Evolutionary conservation across 1,139 yeast genomes (phyloP), one percentile per base, ranked within the genome.

Genomic region (Yamadazyma triangularis): DNA sequence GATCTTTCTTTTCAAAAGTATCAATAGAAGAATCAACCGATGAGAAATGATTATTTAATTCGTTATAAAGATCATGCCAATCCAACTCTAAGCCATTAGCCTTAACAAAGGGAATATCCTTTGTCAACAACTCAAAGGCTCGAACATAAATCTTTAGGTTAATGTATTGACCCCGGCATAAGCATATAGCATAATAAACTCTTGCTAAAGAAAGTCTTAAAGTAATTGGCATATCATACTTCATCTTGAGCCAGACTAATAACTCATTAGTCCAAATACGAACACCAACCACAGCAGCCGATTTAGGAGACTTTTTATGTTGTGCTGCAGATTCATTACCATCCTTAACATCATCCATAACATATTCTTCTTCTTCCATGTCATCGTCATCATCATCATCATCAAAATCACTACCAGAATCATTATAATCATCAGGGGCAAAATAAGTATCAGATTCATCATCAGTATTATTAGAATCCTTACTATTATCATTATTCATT

Each of bases 261-360:
- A 91, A 68, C 52, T 88, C 96, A 35, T 85, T 80, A 0, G 96
- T 84, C 96, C 96, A 89, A 39, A 84, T 86, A 33, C 82, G 72
- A 8, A 86, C 81, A 25, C 81, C 74, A 8, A 84, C 78, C 4
- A 84, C 80, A 0, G 91, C 79, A 1, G 93, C 84, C 0, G 86
- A 77, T 42, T 73, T 70, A 4, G 83, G 78, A 3, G 80, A 69
- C 11, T 77, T 70, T 41, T 78, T 79, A 38, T 79, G 77, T 34
- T 75, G 73, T 28, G 33, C 51, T 22, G 50, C 53, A 16, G 47
- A 48, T 15, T 56, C 58, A 18, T 53, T 62, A 23, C 66, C 66
- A 28, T 58, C 49, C 35, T 53, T 67, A 15, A 63, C 68, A 32
- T 36, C 9, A n/a, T 27, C 29, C 19, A 66, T 75, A 12, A 60